Percentiles rank a stretch among this genome's conserved stretches.
phyloP scores from a whole-genome alignment of 1,284 basidiomycete species.

The Tranzscheliella williamsii region DNA sequence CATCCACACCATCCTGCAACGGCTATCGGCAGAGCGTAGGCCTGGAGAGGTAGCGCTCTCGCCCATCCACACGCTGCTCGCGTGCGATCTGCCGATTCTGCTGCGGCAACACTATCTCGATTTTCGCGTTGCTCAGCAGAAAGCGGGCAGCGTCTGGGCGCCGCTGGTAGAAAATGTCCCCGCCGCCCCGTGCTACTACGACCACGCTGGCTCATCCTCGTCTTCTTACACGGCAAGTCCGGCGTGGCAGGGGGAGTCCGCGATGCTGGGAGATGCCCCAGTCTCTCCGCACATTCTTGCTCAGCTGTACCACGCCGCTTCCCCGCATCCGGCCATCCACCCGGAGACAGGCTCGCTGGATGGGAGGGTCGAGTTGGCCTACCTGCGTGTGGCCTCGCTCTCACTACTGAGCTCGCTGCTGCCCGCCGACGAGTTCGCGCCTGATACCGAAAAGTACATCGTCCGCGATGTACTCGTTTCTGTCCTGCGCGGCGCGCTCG shows the following conservation, averaged over 20 bases:
- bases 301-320: conserved; percentile 11
- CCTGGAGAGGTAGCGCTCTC: conserved; percentile 1
- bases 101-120: conserved; percentile 31
- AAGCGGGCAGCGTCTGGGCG: conserved; percentile 17
- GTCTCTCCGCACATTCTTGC: conserved; percentile 11
- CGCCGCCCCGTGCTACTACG: no score
- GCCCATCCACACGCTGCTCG: conserved; percentile 19
- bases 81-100: conserved; percentile 29
- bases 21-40: conserved; percentile 1
- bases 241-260: conserved; percentile 1
- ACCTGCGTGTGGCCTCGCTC: conserved; percentile 24
- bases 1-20: conserved; percentile 8
- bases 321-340: conserved; percentile 30
- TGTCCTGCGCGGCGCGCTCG: conserved; percentile 27
- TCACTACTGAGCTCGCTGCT: conserved; percentile 23
- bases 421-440: conserved; percentile 32
- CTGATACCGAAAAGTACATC: conserved; percentile 38
- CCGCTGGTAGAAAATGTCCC: conserved; percentile 9
- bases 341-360: conserved; percentile 9
- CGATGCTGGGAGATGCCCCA: conserved; percentile 1
- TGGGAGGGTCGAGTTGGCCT: conserved; percentile 26
- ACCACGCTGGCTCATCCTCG: not conserved
- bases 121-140: conserved; percentile 14
- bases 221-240: not conserved
- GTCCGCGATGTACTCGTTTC: conserved; percentile 36